Evolutionary conservation across 495 filamentous ascomycete species (phyloP).

Genomic region (Penicillium longicatenatum): DNA sequence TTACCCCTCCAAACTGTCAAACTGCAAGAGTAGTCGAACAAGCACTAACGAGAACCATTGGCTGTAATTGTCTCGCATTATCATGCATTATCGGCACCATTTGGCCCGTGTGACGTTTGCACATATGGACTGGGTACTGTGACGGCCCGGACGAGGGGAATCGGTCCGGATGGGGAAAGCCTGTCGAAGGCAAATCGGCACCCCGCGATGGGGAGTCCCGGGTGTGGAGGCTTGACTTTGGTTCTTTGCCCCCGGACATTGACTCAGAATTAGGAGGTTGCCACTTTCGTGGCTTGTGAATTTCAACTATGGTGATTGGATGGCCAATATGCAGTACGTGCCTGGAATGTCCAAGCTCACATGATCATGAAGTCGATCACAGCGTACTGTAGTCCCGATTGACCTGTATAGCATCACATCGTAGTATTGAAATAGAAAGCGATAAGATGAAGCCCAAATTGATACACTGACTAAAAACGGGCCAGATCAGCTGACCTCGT

Average conservation of each 20-base stretch:
- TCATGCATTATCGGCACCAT: neutral
- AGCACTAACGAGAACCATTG: neutral
- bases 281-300: neutral
- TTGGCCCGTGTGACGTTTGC: neutral
- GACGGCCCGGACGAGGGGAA: slow-evolving; percentile 15
- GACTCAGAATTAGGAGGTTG: neutral
- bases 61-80: neutral
- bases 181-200: slow-evolving; percentile 11
- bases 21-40: neutral
- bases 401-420: neutral
- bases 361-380: neutral
- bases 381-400: neutral
- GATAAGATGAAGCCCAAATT: neutral
- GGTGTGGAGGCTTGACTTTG: slow-evolving; percentile 2
- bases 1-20: neutral
- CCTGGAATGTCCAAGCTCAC: neutral
- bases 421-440: neutral
- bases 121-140: neutral
- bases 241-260: neutral
- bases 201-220: slow-evolving; percentile 14
- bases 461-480: neutral
- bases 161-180: slow-evolving; percentile 5
- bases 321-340: neutral
- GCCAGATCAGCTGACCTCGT: slow-evolving; percentile 13
- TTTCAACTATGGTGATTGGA: neutral